A percentile compares a stretch with the other conserved stretches of the same genome.
Evolutionary conservation across 352 stramenopile species (phyloP).

Genomic region (Phytophthora ramorum): DNA sequence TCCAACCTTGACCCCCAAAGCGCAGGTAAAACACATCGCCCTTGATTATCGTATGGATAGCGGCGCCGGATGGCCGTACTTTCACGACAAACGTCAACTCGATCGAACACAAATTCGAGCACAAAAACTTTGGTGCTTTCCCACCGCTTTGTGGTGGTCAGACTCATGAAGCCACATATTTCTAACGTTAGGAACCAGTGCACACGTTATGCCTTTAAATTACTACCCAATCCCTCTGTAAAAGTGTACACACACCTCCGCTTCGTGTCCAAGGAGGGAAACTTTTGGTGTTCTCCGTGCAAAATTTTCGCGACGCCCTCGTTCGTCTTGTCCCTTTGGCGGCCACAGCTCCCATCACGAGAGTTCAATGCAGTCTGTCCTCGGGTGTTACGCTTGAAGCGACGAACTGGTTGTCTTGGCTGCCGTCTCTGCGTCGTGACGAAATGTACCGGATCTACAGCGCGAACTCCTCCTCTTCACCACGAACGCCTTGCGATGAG

Average conservation of each 20-base stretch:
- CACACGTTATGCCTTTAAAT: conserved; percentile 17
- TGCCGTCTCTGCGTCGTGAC: conserved; percentile 18
- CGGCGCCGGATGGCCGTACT: conserved; percentile 11
- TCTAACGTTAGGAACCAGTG: not conserved
- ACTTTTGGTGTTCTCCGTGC: not conserved
- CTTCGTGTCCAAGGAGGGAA: not conserved
- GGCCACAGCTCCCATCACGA: conserved; percentile 20
- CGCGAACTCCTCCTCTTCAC: conserved; percentile 31
- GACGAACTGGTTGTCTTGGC: conserved; percentile 7
- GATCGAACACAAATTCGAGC: not conserved
- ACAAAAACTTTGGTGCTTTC: conserved; percentile 19
- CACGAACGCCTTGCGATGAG: conserved; percentile 25
- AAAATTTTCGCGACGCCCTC: not conserved
- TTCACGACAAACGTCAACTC: conserved; percentile 17
- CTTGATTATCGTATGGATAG: conserved; percentile 25
- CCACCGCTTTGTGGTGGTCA: conserved; percentile 1
- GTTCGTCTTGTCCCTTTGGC: not conserved
- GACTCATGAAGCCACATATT: not conserved
- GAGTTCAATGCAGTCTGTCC: conserved; percentile 10
- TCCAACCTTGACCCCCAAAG: conserved; percentile 28
- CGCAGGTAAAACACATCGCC: conserved; percentile 29
- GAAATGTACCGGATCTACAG: conserved; percentile 33
- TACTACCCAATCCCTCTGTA: conserved; percentile 5
- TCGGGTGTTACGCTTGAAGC: not conserved
- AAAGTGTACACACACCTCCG: conserved; percentile 2